phyloP scores from a whole-genome alignment of 2,329 filamentous ascomycete species.

The Diplodia sapinea region DNA sequence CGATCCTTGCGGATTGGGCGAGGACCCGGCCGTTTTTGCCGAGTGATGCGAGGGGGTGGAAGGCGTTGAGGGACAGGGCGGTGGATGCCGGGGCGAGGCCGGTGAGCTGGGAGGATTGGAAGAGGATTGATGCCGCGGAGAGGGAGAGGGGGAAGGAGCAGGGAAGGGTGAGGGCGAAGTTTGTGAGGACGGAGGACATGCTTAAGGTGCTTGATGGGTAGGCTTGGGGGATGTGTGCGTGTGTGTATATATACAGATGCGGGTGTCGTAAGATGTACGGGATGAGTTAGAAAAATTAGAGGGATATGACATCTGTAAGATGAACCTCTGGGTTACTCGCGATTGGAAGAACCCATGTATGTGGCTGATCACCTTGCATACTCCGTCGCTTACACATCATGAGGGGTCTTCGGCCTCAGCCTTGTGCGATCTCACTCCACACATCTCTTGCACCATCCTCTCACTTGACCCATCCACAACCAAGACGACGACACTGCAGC shows the following conservation, averaged over 20 bases:
- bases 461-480: neutral
- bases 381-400: neutral
- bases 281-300: neutral
- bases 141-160: constrained; percentile 65
- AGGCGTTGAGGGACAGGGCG: constrained; percentile 69
- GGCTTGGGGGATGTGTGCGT: neutral
- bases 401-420: neutral
- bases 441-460: neutral
- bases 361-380: neutral
- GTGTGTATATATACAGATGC: neutral
- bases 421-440: neutral
- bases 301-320: neutral
- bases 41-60: constrained; percentile 66
- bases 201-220: constrained; percentile 51
- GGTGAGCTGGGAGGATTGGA: constrained; percentile 86
- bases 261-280: neutral
- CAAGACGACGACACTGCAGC: too few relatives aligned
- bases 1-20: constrained; percentile 79
- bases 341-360: neutral
- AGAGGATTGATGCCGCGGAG: constrained; percentile 81
- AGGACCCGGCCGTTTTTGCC: too few relatives aligned
- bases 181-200: constrained; percentile 64
- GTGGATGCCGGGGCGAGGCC: constrained; percentile 62
- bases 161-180: constrained; percentile 81
- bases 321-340: too few relatives aligned